Evolutionary conservation across 2,329 filamentous ascomycete species (phyloP), one percentile per base, ranked within the genome.

Genomic region (Apiospora malaysiana): DNA sequence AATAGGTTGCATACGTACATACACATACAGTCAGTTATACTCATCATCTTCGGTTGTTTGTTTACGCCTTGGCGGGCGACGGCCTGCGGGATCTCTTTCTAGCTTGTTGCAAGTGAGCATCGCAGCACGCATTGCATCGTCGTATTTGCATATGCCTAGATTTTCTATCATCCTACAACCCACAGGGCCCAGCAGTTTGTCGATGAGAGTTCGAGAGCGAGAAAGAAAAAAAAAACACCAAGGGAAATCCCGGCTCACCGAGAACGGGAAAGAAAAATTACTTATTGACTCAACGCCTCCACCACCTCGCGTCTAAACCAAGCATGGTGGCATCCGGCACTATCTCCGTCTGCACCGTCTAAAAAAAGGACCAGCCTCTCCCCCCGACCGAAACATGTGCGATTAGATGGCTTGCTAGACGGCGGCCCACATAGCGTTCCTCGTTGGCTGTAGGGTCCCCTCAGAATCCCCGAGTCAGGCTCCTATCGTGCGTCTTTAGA

Each of bases 381-480:
- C 56, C 56, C 56, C 56, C 42, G 42, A 45, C 42, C 42, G 42
- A 32, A 32, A 63, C 56, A 63, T 63, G 56, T 63, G 56, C 56
- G 56, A 63, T 63, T 63, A 63, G 56, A n/a, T 40, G 56, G 56
- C 56, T 32, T 63, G 56, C 32, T 63, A 37, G 56, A 40, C 37
- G 18, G 23, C 42, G 65, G 65, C 65, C 65, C 65, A 67, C 65
- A 67, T 67, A 67, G 63, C 63, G 63, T 25, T 45, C 42, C 43
- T 27, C 42, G 37, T 25, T 23, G n/a, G 42, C 63, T 43, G 40
- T 27, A 18, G 18, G 40, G 65, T 27, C 42, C 25, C 65, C 65
- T 67, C 65, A 67, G 43, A 67, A 67, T 32, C 65, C 65, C 65
- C 65, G 65, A 67, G 65, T 67, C 65, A 67, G 65, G 65, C 65